Base-by-base conservation (phyloP, 129 eudicot species). In the Artemisia annua region DNA sequence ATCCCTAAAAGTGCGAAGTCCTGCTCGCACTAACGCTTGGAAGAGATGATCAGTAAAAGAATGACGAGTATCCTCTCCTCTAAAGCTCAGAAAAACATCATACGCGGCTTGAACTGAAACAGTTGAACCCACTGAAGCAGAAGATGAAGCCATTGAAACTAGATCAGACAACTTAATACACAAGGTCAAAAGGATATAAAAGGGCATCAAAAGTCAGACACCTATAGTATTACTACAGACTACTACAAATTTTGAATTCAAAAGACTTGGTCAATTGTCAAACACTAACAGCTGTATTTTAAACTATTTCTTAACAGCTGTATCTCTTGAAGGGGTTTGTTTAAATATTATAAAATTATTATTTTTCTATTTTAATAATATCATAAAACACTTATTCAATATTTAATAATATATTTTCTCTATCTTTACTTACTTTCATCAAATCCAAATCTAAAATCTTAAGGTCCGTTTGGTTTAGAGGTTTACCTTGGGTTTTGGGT, bases 61-160 rank as follows among this genome's bases (percentile, higher is more conserved):
- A 56, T 18, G 17, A 56, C 62, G 62, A 17, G 28, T 56, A 56
- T 56, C 62, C 24, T 56, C 62, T 9, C 62, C 62, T 56, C 62
- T 56, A 19, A 56, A 56, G 26, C 68, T 63, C 18, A 63, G 19
- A 39, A 63, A 63, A 26, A 63, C 50, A 39, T 63, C 68, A 63
- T 22, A 56, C 2, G 26, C 20, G 7, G 24, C 20, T 16, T 10
- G 24, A 57, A 0, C 24, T 57, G 14, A 24, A 11, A 16, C 26
- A 6, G 63, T 8, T 13, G 57, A 52, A 4, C 57, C 57, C 57
- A 14, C 19, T 52, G 19, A 10, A 57, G 63, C 9, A 16, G 62
- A 56, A 56, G 32, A 16, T 16, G 63, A 57, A 57, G 63, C 63
- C 62, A 57, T 57, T 57, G 26, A 9, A 57, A 16, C 11, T 57